Conservation (phyloP, 768 basidiomycete genomes). For the Naganishia randhawae region DNA sequence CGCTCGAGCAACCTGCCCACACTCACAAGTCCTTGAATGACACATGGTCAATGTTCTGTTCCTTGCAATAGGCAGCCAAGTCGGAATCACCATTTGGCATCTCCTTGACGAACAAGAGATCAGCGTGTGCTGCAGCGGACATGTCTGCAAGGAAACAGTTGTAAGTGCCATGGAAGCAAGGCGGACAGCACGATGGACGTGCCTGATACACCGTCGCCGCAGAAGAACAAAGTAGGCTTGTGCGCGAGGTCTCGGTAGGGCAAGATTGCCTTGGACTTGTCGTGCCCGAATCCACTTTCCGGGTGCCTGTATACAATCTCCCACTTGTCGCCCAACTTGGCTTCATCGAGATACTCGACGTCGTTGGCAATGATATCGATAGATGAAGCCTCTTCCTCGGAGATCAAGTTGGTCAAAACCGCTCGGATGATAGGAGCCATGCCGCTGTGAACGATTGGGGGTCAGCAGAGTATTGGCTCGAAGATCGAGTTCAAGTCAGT, state of each 20-base stretch:
- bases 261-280: conserved; percentile 90
- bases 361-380: conserved; percentile 96
- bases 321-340: conserved; percentile 60
- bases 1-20: background rate
- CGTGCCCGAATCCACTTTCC: conserved; percentile 84
- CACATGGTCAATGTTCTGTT: conserved; percentile 73
- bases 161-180: background rate
- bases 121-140: conserved; percentile 86
- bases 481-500: conserved; percentile 15
- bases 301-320: conserved; percentile 84
- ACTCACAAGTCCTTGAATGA: conserved; percentile 63
- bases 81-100: conserved; percentile 62
- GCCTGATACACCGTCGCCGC: conserved; percentile 97
- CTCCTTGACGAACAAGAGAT: conserved; percentile 86
- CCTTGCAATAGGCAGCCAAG: conserved; percentile 73
- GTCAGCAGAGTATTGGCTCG: conserved; percentile 13
- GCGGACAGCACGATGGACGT: conserved; percentile 37
- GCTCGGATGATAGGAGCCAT: conserved; percentile 93
- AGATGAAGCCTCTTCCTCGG: conserved; percentile 65
- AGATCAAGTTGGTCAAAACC: conserved; percentile 76
- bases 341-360: conserved; percentile 63
- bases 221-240: conserved; percentile 86
- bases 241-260: conserved; percentile 69
- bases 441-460: conserved; percentile 58
- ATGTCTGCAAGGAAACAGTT: conserved; percentile 59